phyloP scores from a whole-genome alignment of 73 alveolate species.

The Tetrahymena elliotti region DNA sequence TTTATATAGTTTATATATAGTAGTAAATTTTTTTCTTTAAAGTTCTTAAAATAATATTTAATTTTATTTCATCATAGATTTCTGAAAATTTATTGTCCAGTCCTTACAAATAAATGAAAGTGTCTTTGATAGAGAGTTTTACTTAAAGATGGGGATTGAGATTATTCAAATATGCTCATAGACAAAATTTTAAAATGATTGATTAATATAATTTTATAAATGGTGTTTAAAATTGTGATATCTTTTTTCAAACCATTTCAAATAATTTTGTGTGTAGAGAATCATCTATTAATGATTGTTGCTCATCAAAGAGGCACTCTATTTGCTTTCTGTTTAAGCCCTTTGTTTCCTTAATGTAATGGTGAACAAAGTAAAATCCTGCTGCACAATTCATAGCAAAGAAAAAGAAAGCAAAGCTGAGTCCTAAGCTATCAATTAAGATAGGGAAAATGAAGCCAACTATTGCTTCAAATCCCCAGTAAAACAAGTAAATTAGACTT shows the following conservation, averaged over 20 bases:
- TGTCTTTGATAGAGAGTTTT: too few species aligned
- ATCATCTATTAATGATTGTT: neutral
- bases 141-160: too few species aligned
- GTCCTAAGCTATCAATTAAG: neutral
- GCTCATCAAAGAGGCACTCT: neutral
- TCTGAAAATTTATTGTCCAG: too few species aligned
- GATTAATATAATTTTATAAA: too few species aligned
- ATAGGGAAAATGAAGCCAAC: neutral
- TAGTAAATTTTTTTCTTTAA: neutral
- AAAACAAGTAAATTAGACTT: neutral
- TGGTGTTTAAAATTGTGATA: neutral
- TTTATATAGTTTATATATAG: neutral
- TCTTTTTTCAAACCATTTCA: neutral
- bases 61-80: neutral
- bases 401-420: neutral
- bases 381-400: neutral
- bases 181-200: too few species aligned
- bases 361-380: neutral
- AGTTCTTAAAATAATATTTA: neutral
- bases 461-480: neutral
- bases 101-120: too few species aligned
- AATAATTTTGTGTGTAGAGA: neutral
- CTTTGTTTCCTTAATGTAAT: neutral
- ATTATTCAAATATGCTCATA: too few species aligned
- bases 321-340: neutral